Evolutionary conservation across 2,329 filamentous ascomycete genomes (phyloP), one percentile per base, ranked within the genome.

Genomic region (Xylariaceae sp.): DNA sequence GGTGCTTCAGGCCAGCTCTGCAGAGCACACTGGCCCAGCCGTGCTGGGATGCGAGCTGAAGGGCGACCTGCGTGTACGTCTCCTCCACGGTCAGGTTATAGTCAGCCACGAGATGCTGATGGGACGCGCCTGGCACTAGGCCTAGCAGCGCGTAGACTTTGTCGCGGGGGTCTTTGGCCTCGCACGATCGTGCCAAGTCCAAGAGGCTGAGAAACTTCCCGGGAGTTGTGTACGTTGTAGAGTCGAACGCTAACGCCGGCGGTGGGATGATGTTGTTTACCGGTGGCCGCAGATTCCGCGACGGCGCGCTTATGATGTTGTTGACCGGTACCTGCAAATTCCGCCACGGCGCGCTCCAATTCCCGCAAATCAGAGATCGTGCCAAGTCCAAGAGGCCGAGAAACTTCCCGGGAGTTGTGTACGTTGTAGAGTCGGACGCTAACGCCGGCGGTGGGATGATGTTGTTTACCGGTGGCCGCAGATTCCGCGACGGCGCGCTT

Each of bases 121-220:
- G 19, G 3, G 27, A 14, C 2, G 25, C 29, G 14, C 33, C 35
- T 4, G 27, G 16, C 6, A 35, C 25, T 10, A 43, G 15, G 4
- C 40, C 40, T 5, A 41, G 18, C 3, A 43, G 19, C 9, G 38
- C 35, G 14, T 34, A 43, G 5, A 43, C 31, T 21, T 38, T 40
- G 27, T 43, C 40, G 5, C 40, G 29, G 2, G 40, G 32, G 13
- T 40, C 40, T 2, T 24, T 23, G 3, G 38, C 27, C 5, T 32
- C 9, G 9, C 29, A 23, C 11, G 19, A 13, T 16, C 31, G 18
- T 8, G 32, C 31, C 1, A 38, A 13, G 5, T 37, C 27, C 3
- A 38, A 24, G 3, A 40, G 15, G 11, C 19, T 9, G 8, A 40
- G 12, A 4, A 38, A 16, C 11, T 33, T 13, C 6, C 15, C 26